Percentiles rank a stretch among this genome's conserved stretches.
These are phyloP conservation scores for Globisporangium spinosum DNA, from an alignment of 352 stramenopile genomes.

Conservation along the genomic window DNA sequence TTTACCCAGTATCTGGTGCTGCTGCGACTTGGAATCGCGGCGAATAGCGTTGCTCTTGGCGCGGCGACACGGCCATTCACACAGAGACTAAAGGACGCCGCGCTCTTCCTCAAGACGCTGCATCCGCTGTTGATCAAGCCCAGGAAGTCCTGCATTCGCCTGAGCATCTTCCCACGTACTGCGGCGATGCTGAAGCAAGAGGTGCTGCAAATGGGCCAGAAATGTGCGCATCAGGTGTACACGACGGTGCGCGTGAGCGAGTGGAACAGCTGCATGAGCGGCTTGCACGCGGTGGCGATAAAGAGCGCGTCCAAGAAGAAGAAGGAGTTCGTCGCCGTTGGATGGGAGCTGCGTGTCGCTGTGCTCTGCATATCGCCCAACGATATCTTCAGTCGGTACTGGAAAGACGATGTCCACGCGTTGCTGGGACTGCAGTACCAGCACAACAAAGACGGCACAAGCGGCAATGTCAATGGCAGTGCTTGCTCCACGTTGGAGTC, in stretches of 20 bases:
- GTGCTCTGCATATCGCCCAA: slow-evolving; percentile 45
- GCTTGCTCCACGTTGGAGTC: slow-evolving; percentile 24
- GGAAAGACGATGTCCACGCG: slow-evolving; percentile 58
- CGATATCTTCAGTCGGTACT: slow-evolving; percentile 71
- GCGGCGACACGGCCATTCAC: slow-evolving; percentile 10
- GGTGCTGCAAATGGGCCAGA: slow-evolving; percentile 25
- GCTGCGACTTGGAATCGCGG: slow-evolving; percentile 34
- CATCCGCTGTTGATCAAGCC: slow-evolving; percentile 52
- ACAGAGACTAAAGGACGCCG: slow-evolving; percentile 35
- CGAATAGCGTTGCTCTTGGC: slow-evolving; percentile 5
- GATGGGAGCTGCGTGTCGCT: slow-evolving; percentile 49
- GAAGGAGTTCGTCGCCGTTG: slow-evolving; percentile 28
- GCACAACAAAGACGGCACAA: slow-evolving; percentile 58
- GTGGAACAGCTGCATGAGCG: slow-evolving; percentile 59
- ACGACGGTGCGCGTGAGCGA: slow-evolving; percentile 34
- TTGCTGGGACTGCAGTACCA: slow-evolving; percentile 59
- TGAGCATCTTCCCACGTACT: slow-evolving; percentile 37
- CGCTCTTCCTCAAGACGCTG: slow-evolving; percentile 39
- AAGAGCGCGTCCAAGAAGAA: slow-evolving; percentile 46
- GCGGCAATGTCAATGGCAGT: slow-evolving; percentile 9
- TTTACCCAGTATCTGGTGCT: slow-evolving; percentile 37
- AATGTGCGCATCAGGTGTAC: slow-evolving; percentile 22
- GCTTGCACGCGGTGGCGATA: slow-evolving; percentile 49
- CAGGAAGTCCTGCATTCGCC: slow-evolving; percentile 38
- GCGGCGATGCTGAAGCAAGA: slow-evolving; percentile 40